Percentiles rank a stretch among this genome's conserved stretches.
Evolutionary conservation across 1,284 basidiomycete genomes (phyloP).

Genomic region (Vanrija pseudolonga): DNA sequence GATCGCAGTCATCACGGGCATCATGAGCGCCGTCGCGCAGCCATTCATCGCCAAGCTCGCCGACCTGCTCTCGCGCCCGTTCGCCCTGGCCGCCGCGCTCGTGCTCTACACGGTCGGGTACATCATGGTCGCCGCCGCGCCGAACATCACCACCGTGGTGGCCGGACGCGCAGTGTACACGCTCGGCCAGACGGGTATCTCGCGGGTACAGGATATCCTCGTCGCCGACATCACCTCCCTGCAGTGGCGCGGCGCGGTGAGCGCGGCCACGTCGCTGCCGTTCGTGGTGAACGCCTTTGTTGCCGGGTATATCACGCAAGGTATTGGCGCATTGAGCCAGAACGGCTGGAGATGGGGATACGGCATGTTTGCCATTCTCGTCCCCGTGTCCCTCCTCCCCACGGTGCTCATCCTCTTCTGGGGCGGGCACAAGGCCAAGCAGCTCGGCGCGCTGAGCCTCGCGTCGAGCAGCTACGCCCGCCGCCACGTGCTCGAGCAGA

Average conservation of each 20-base stretch:
- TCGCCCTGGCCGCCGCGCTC: background rate
- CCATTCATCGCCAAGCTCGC: constrained; percentile 3
- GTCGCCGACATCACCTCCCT: constrained; percentile 10
- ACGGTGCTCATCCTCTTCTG: constrained; percentile 31
- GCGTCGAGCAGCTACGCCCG: constrained; percentile 37
- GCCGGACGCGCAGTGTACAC: background rate
- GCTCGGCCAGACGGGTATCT: background rate
- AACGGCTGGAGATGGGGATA: constrained; percentile 66
- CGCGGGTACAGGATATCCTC: background rate
- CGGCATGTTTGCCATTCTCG: background rate
- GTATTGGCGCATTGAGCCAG: constrained; percentile 53
- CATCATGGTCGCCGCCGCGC: constrained; percentile 8
- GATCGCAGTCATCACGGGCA: constrained; percentile 37
- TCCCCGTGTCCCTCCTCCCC: constrained; percentile 17
- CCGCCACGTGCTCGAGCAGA: background rate
- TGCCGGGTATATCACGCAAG: constrained; percentile 53
- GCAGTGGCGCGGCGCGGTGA: background rate
- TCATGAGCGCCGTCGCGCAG: constrained; percentile 34
- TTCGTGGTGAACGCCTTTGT: background rate
- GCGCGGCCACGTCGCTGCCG: background rate
- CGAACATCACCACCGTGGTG: background rate
- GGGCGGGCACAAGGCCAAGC: constrained; percentile 3
- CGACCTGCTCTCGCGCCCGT: constrained; percentile 7
- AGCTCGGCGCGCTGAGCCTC: constrained; percentile 18
- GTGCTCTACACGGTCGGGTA: constrained; percentile 8